Conservation (phyloP, 768 basidiomycete species). For the Cystofilobasidium bisporidii region DNA sequence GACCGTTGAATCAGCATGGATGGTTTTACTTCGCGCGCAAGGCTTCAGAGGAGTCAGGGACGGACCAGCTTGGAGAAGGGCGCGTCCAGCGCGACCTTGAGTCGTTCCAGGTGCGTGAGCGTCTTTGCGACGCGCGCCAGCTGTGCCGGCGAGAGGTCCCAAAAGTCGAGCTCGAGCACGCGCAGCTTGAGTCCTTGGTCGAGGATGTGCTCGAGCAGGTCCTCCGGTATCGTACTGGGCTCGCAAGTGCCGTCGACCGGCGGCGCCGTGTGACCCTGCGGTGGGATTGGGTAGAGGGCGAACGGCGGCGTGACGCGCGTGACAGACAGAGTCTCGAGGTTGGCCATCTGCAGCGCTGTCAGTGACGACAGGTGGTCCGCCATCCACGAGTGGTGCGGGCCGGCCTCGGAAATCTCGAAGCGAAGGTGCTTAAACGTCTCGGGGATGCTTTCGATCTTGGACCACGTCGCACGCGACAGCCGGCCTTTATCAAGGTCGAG, state of each 20-base stretch:
- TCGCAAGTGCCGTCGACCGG: conserved; percentile 6
- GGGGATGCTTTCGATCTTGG: conserved; percentile 14
- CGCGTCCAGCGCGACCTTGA: conserved; percentile 20
- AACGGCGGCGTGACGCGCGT: conserved; percentile 21
- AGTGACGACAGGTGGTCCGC: conserved; percentile 18
- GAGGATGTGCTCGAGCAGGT: background rate
- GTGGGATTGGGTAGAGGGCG: conserved; percentile 17
- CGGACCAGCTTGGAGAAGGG: conserved; percentile 21
- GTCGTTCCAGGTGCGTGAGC: conserved; percentile 12
- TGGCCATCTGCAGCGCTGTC: background rate
- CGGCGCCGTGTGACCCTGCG: conserved; percentile 11
- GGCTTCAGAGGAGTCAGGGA: background rate
- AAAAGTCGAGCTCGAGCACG: conserved; percentile 25
- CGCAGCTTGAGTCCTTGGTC: background rate
- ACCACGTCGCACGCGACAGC: conserved; percentile 14
- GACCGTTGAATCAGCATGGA: background rate
- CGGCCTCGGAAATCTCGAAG: conserved; percentile 21
- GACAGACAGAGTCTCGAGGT: conserved; percentile 14
- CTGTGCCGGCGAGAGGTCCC: conserved; percentile 1
- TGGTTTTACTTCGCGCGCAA: background rate
- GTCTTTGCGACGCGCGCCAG: conserved; percentile 12
- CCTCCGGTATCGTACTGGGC: conserved; percentile 7
- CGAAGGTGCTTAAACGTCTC: conserved; percentile 18
- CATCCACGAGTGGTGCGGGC: conserved; percentile 26
- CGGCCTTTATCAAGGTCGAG: conserved; percentile 4